Conservation (phyloP, 495 filamentous ascomycete genomes). For the Lepidopterella palustris region DNA sequence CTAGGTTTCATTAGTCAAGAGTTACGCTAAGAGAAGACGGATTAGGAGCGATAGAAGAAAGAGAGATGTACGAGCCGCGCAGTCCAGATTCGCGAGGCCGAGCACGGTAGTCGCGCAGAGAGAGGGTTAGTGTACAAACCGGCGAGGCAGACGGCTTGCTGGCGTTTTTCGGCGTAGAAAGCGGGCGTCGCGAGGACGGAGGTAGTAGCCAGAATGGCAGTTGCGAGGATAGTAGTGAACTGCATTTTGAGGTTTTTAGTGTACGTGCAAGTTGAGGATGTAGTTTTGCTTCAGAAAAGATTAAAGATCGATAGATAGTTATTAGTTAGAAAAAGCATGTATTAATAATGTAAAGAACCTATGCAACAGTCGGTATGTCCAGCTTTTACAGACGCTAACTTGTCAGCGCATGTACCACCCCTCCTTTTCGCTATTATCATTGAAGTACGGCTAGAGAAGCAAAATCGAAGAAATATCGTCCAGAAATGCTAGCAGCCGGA, state of each 20-base stretch:
- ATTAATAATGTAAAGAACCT: neutral
- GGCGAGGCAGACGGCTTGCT: slow-evolving; percentile 19
- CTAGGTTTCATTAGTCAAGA: too few relatives aligned
- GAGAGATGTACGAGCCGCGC: slow-evolving; percentile 35
- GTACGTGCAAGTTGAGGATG: slow-evolving; percentile 6
- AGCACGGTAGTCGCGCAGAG: too few relatives aligned
- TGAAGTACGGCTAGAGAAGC: neutral
- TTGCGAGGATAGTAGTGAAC: slow-evolving; percentile 37
- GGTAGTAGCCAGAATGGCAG: slow-evolving; percentile 34
- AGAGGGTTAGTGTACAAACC: slow-evolving; percentile 22
- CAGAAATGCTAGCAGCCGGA: neutral
- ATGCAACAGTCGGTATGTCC: neutral
- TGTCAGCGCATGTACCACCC: neutral
- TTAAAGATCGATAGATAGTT: slow-evolving; percentile 5
- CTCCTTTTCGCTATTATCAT: neutral
- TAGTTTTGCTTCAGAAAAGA: neutral
- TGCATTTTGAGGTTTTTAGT: slow-evolving; percentile 34
- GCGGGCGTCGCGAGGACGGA: slow-evolving; percentile 32
- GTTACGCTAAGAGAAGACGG: too few relatives aligned
- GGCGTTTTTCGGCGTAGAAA: slow-evolving; percentile 26
- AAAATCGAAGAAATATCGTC: neutral
- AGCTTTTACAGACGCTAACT: neutral
- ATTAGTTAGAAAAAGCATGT: neutral
- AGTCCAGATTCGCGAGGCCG: slow-evolving; percentile 44
- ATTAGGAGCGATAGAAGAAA: too few relatives aligned